phyloP scores from a whole-genome alignment of 352 stramenopile species.

The Pythium rishiriense region DNA sequence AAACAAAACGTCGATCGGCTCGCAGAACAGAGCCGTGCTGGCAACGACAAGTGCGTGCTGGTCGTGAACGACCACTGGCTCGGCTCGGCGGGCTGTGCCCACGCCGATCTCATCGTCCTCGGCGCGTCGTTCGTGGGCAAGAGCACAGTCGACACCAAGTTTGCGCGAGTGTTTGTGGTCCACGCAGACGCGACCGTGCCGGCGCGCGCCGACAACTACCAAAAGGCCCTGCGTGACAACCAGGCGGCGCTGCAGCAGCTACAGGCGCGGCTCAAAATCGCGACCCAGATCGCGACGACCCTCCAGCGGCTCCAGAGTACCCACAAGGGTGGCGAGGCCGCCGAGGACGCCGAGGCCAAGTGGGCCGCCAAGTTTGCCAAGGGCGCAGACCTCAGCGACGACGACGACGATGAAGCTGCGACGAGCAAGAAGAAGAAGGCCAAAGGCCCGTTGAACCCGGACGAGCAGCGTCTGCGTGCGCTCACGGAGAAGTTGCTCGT shows the following conservation, averaged over 20 bases:
- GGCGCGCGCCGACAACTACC: conserved; percentile 22
- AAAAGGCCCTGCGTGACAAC: conserved; percentile 28
- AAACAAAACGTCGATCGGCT: conserved; percentile 57
- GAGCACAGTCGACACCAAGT: conserved; percentile 32
- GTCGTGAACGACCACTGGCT: conserved; percentile 68
- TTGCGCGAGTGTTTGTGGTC: conserved; percentile 32
- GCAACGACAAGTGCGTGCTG: conserved; percentile 40
- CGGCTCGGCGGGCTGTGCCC: conserved; percentile 23
- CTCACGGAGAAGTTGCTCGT: conserved; percentile 74
- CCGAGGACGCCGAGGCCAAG: conserved; percentile 46
- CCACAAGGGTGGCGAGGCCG: conserved; percentile 1
- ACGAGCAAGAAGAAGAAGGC: conserved; percentile 45
- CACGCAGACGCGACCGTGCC: conserved; percentile 13
- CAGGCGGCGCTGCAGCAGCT: conserved; percentile 40
- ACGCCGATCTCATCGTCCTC: conserved; percentile 46
- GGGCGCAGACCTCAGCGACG: conserved; percentile 46
- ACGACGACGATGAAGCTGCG: conserved; percentile 36
- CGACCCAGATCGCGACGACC: conserved; percentile 53
- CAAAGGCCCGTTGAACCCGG: conserved; percentile 40
- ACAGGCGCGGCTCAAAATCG: conserved; percentile 53
- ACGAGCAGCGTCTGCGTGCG: conserved; percentile 71
- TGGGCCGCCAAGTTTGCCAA: conserved; percentile 62
- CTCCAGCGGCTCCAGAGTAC: conserved; percentile 38
- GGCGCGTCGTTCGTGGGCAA: conserved; percentile 16
- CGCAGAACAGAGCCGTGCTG: neutral